phyloP scores from a whole-genome alignment of 768 basidiomycete genomes.

The Mycena belliarum region DNA sequence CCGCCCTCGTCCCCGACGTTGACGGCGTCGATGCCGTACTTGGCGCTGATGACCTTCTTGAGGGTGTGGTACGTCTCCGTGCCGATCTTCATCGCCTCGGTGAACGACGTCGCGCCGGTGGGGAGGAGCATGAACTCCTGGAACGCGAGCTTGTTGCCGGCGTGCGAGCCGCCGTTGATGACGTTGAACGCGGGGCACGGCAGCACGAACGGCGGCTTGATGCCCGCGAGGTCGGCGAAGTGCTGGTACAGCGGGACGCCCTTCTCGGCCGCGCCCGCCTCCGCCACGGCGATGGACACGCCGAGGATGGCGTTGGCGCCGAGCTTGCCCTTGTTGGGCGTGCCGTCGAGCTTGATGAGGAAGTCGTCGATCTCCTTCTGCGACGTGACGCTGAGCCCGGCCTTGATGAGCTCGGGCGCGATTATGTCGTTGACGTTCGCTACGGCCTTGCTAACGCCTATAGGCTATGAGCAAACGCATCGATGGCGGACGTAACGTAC shows the following conservation, averaged over 20 bases:
- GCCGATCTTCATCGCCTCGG: slow-evolving; percentile 98
- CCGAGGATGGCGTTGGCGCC: slow-evolving; percentile 99
- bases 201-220: slow-evolving; percentile 91
- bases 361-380: slow-evolving; percentile 98
- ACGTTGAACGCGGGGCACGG: slow-evolving; percentile 97
- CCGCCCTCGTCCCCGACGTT: slow-evolving; percentile 91
- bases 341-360: slow-evolving; percentile 97
- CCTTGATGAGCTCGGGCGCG: slow-evolving; percentile 84
- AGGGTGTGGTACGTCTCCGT: slow-evolving; percentile 97
- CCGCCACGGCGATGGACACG: slow-evolving; percentile 92
- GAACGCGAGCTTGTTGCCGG: slow-evolving; percentile 99
- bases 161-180: slow-evolving; percentile 99
- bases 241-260: slow-evolving; percentile 94
- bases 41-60: slow-evolving; percentile 98
- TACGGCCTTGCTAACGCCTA: slow-evolving; percentile 93
- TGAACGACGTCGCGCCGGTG: slow-evolving; percentile 87
- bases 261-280: slow-evolving; percentile 94
- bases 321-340: slow-evolving; percentile 98
- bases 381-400: slow-evolving; percentile 78
- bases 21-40: slow-evolving; percentile 91
- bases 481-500: slow-evolving; percentile 41
- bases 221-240: slow-evolving; percentile 93
- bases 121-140: slow-evolving; percentile 99
- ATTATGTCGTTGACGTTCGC: slow-evolving; percentile 91
- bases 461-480: slow-evolving; percentile 6